Percentiles rank a stretch among this genome's conserved stretches.
Conservation (phyloP, 2,329 filamentous ascomycete genomes). For the Colletotrichum salicis region DNA sequence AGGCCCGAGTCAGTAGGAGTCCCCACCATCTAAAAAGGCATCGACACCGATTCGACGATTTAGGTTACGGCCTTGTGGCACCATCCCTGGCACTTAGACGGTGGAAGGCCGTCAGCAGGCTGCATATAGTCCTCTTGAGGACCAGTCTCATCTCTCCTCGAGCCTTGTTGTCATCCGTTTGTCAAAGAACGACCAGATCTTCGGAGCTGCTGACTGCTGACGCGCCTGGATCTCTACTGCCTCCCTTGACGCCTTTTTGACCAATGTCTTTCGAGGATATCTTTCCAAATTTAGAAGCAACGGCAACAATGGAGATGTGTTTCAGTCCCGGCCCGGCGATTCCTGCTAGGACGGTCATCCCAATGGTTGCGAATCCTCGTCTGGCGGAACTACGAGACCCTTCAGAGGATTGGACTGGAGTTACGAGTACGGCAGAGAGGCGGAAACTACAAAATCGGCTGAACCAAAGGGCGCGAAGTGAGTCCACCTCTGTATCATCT, state of each 20-base stretch:
- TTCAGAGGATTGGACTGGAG: slow-evolving; percentile 48
- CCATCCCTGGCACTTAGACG: not conserved
- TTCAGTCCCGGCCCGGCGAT: slow-evolving; percentile 20
- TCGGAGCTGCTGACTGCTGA: not conserved
- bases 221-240: no score
- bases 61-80: slow-evolving; percentile 1
- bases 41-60: slow-evolving; percentile 9
- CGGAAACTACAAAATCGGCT: slow-evolving; percentile 33
- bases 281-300: not conserved
- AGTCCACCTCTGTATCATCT: not conserved
- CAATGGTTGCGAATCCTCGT: slow-evolving; percentile 14
- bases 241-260: no score
- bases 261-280: not conserved
- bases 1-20: not conserved
- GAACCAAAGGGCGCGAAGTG: slow-evolving; percentile 31
- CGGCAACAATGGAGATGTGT: slow-evolving; percentile 18
- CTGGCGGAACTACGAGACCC: slow-evolving; percentile 19
- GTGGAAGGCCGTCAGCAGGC: slow-evolving; percentile 10
- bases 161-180: not conserved
- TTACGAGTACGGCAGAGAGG: slow-evolving; percentile 40
- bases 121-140: slow-evolving; percentile 15
- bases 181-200: not conserved
- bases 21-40: not conserved
- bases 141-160: not conserved
- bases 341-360: slow-evolving; percentile 4